Conservation (phyloP, 768 basidiomycete genomes). For the Collybiopsis confluens region DNA sequence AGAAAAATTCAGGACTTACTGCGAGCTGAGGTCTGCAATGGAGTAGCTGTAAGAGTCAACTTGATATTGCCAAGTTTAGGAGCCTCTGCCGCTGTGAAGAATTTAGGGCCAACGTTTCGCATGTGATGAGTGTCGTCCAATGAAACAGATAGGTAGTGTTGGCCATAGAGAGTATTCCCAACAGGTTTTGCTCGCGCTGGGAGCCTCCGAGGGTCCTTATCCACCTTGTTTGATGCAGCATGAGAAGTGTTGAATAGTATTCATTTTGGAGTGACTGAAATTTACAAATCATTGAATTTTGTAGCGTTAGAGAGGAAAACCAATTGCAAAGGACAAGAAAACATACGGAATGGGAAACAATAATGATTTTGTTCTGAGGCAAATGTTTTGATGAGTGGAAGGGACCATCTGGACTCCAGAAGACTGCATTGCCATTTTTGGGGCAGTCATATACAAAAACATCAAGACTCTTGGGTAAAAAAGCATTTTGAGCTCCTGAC, state of each 20-base stretch:
- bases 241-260: not conserved
- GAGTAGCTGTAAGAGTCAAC: constrained; percentile 20
- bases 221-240: constrained; percentile 2
- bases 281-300: no score
- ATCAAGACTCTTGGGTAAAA: constrained; percentile 7
- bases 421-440: not conserved
- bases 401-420: constrained; percentile 7
- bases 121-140: constrained; percentile 22
- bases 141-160: constrained; percentile 12
- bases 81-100: constrained; percentile 12
- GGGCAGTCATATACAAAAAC: constrained; percentile 5
- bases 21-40: constrained; percentile 20
- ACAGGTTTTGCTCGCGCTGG: not conserved
- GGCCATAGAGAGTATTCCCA: constrained; percentile 13
- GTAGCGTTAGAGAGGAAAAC: not conserved
- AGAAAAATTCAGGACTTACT: constrained; percentile 12
- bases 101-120: constrained; percentile 14
- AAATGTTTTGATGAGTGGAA: constrained; percentile 6
- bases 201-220: constrained; percentile 15
- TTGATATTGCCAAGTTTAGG: constrained; percentile 8
- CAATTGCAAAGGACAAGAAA: not conserved
- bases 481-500: constrained; percentile 8
- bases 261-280: constrained; percentile 17
- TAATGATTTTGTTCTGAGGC: constrained; percentile 5
- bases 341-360: constrained; percentile 10